Evolutionary conservation across 169 alveolate genomes (phyloP), one percentile per base, ranked within the genome.

Genomic region (Cytauxzoon felis): DNA sequence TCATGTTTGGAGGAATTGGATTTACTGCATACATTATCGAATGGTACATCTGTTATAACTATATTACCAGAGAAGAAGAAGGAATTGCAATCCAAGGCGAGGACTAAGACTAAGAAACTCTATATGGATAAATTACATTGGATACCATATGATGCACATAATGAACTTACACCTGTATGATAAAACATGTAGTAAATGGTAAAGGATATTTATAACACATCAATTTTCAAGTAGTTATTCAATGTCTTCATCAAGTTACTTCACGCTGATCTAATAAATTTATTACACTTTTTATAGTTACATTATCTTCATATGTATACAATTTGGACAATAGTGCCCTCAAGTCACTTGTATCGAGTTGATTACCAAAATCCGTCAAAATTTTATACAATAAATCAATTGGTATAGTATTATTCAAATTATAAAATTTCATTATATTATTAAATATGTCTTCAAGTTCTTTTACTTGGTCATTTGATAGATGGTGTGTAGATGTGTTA

Each of bases 1-100:
- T 65, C 89, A 23, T 89, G 95, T 13, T 70, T 92, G 45, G 95
- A 89, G 76, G 94, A 90, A 73, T 78, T 82, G 30, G 95, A 93
- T 8, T 87, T 92, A 41, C 43, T 92, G 61, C 88, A 81, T 65
- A 76, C 82, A 7, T 73, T 75, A 13, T 53, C 91, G 50, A 92
- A 88, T 32, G 95, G 94, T 13, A 88, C 82, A 23, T 79, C 85
- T 21, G 82, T 92, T 54, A 78, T 90, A 52, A 82, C 89, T 57
- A 80, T 91, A 11, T 89, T 91, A 1, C 87, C 88, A 21, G 91
- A 89, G 59, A 82, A 81, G 67, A 59, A 87, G 69, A 71, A 82
- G 40, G 84, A 83, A 36, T 82, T 92, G 27, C 67, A 71, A 53
- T 62, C 83, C 18, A 76, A 85, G 30, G 29, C 90, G 2, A 90